Evolutionary conservation across 164 flowering plant species (phyloP), one percentile per base, ranked within the genome.

Genomic region (Litsea cubeba): DNA sequence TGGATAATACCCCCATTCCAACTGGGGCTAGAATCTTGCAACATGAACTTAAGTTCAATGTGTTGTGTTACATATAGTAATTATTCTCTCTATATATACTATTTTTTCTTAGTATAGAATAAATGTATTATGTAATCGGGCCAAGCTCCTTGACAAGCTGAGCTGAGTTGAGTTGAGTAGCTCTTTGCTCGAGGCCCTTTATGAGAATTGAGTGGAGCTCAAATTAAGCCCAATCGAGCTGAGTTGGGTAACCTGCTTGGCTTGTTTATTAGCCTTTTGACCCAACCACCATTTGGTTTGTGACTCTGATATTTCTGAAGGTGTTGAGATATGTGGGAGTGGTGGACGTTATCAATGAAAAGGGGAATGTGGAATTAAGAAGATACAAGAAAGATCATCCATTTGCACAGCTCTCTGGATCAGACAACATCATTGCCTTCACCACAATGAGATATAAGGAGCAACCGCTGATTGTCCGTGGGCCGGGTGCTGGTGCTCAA

Each of bases 401-500:
- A 6, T 94, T 92, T 81, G 97, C 98, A 1, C 98, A 93, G 74
- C 89, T 95, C n/a, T 88, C 98, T 2, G 98, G 97, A 14, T 89
- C 98, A 14, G 97, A 95, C 72, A 95, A 95, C 85, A 95, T 95
- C 73, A 95, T 93, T 35, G 95, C 95, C 7, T 95, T 95, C 86
- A 89, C 97, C 50, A 91, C 97, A 30, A 75, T 80, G 73, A 87
- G 98, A 82, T 95, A 95, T 85, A 86, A 84, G 75, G 82, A 88
- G 54, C 97, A 91, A 70, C 98, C 97, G n/a, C 83, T 94, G 22
- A 90, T 94, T 10, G 90, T 93, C 12, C 95, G 95, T 12, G 97
- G 98, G 1, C 98, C 97, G 2, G 97, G 98, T 17, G 98, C 98
- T 40, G 97, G 98, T n/a, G 98, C 98, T 4, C 88, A 90, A 80